Evolutionary conservation across 129 eudicot genomes (phyloP), one percentile per base, ranked within the genome.

Genomic region (Centaurea solstitialis): DNA sequence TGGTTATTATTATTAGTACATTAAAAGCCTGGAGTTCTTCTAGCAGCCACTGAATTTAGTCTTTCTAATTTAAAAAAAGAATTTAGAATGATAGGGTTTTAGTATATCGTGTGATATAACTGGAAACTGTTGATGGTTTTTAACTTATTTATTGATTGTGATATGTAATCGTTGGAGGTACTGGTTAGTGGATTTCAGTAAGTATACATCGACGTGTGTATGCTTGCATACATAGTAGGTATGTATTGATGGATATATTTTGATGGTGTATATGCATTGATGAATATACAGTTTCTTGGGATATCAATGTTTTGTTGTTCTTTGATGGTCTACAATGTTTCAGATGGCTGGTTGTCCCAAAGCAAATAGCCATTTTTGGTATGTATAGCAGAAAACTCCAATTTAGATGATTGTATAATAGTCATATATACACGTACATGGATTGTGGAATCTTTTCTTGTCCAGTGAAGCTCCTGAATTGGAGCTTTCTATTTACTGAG

Each of bases 11-110:
- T 57, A 4, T n/a, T 57, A 17, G 65, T 57, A n/a, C 65, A 57
- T 57, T 57, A 6, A 57, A 53, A 57, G 23, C 18, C 22, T 57
- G 22, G 22, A 57, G 9, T 57, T 57, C 9, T 57, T 57, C 65
- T 57, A 57, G 22, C 65, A 17, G 9, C 22, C 18, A 1, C 22
- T 1, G 68, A 28, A 40, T 37, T 67, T 66, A 18, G 11, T 15
- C 39, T 39, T 40, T n/a, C 9, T 22, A 2, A 53, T 40, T 39
- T 80, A n/a, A n/a, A n/a, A n/a, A n/a, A n/a, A n/a, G n/a, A n/a
- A n/a, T n/a, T 41, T 80, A 61, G 74, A 74, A 62, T 80, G 11
- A 4, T 28, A 61, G 62, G 73, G 72, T 59, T 73, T 72, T 30
- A 72, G 83, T 71, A 35, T 11, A 6, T 20, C 13, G 24, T 64